Conservation (phyloP, 352 stramenopile genomes). For the Phytophthora macrochlamydospora region DNA sequence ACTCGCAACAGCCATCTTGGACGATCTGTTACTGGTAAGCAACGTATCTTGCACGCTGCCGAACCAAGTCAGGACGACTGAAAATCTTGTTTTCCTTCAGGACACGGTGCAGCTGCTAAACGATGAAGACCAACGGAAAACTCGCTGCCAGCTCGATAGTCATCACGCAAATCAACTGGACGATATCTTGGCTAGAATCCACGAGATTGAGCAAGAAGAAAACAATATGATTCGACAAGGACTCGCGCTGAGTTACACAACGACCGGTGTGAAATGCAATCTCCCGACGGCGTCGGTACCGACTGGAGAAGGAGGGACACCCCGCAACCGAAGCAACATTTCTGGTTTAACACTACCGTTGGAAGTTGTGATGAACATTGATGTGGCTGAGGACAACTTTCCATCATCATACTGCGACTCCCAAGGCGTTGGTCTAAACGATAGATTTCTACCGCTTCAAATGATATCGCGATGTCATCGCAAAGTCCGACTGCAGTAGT, state of each 20-base stretch:
- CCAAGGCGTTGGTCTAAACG: neutral
- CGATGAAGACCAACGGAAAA: conserved; percentile 47
- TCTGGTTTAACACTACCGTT: conserved; percentile 42
- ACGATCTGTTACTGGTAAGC: conserved; percentile 66
- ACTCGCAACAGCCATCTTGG: conserved; percentile 59
- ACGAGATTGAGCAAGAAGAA: conserved; percentile 53
- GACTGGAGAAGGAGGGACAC: neutral
- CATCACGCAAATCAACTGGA: conserved; percentile 47
- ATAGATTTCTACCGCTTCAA: too few species aligned
- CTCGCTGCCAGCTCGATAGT: conserved; percentile 24
- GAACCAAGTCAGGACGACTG: neutral
- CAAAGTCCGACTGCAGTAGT: too few species aligned
- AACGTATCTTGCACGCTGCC: neutral
- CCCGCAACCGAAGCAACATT: neutral
- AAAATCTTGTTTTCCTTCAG: conserved; percentile 19
- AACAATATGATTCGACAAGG: conserved; percentile 43
- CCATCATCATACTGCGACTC: neutral
- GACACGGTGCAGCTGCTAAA: conserved; percentile 68
- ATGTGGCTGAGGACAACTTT: conserved; percentile 9
- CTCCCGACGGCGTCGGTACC: conserved; percentile 7
- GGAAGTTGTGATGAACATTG: conserved; percentile 55
- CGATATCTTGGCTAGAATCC: conserved; percentile 52
- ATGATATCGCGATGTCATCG: too few species aligned
- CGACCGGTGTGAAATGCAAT: conserved; percentile 13
- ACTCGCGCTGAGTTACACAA: conserved; percentile 31